These are phyloP conservation scores for Rhizopus arrhizus DNA, from an alignment of 371 early-diverging fungal species.

Conservation along the genomic window DNA sequence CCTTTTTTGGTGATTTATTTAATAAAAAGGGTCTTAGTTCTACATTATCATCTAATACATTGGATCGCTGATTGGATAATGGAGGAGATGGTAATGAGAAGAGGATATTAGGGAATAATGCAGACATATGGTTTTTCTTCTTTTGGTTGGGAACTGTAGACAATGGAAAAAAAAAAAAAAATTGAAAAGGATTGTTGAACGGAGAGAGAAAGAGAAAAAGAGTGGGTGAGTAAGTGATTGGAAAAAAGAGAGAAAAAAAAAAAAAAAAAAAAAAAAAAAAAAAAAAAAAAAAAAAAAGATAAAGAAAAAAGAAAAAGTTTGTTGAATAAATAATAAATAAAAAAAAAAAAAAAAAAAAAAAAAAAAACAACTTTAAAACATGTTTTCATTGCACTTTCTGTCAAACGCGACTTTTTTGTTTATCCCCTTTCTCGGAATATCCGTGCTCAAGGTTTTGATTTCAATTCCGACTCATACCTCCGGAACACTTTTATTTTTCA, in stretches of 20 bases:
- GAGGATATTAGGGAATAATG: background rate
- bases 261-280: background rate
- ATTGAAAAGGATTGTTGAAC: slow-evolving; percentile 5
- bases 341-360: slow-evolving; percentile 6
- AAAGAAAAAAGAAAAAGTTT: no score
- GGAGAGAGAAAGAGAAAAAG: slow-evolving; percentile 10
- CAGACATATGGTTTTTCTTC: no score
- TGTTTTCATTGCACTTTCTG: slow-evolving; percentile 3
- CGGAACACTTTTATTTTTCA: background rate
- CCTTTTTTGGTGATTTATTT: slow-evolving; percentile 11
- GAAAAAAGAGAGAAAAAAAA: background rate
- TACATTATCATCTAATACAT: slow-evolving; percentile 7
- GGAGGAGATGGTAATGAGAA: slow-evolving; percentile 23
- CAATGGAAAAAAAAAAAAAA: slow-evolving; percentile 4
- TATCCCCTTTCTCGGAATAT: slow-evolving; percentile 12
- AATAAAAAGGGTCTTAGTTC: slow-evolving; percentile 27
- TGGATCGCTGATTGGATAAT: slow-evolving; percentile 19
- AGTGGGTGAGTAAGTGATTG: slow-evolving; percentile 1
- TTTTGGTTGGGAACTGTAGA: background rate
- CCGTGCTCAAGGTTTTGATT: background rate
- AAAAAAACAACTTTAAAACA: slow-evolving; percentile 3
- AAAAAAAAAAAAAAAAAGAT: no score
- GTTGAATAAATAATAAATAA: no score
- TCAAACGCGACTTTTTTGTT: slow-evolving; percentile 6
- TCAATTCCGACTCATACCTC: background rate